Evolutionary conservation across 2,329 filamentous ascomycete genomes (phyloP).

Genomic region (Chalaropsis ovoidea): DNA sequence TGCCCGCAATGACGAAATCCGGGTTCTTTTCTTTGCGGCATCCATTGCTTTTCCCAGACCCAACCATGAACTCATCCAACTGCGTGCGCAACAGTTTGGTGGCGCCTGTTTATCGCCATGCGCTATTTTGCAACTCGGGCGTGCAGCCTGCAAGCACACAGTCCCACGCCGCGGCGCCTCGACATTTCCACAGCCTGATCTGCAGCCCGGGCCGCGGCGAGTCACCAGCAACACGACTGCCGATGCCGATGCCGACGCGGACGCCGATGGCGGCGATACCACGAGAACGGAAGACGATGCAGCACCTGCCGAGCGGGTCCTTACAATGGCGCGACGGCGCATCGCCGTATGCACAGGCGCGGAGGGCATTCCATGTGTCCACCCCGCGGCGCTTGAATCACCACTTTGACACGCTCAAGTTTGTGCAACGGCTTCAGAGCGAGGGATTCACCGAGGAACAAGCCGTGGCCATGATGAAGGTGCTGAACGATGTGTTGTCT

Average conservation of each 20-base stretch:
- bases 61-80: not conserved
- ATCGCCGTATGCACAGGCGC: constrained; percentile 17
- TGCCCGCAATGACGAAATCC: not conserved
- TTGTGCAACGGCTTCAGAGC: constrained; percentile 77
- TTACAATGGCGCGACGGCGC: not conserved
- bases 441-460: constrained; percentile 96
- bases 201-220: not conserved
- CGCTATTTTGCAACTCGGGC: not conserved
- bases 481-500: constrained; percentile 91
- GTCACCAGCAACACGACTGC: not conserved
- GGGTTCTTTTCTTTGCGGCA: not conserved
- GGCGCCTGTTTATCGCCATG: not conserved
- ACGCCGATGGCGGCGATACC: not conserved
- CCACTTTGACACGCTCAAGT: constrained; percentile 96
- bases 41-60: not conserved
- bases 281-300: not conserved
- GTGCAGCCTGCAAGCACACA: not conserved
- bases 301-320: not conserved
- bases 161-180: not conserved
- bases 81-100: not conserved
- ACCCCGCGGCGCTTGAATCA: constrained; percentile 58
- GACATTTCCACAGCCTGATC: not conserved
- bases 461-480: constrained; percentile 95
- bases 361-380: constrained; percentile 58
- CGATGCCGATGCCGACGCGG: not conserved